These are phyloP conservation scores for Catharanthus roseus DNA, from an alignment of 257 asterid genomes.

Conservation along the genomic window DNA sequence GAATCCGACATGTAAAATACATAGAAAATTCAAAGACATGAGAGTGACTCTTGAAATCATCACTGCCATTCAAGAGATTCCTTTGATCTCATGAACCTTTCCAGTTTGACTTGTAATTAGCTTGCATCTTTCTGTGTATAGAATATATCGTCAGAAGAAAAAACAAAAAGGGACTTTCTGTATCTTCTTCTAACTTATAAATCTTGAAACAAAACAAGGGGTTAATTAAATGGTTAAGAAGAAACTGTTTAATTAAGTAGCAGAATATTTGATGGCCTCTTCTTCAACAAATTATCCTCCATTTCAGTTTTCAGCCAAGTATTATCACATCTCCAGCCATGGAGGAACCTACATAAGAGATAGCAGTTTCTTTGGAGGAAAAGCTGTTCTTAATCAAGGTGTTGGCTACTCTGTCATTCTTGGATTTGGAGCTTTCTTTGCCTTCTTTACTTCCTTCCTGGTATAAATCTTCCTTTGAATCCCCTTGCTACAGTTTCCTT, in stretches of 20 bases:
- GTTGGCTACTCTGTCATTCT: conserved; percentile 87
- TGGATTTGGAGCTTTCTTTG: conserved; percentile 91
- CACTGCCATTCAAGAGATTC: conserved; percentile 31
- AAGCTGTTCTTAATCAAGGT: conserved; percentile 72
- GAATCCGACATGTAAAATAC: neutral
- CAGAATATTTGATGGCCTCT: conserved; percentile 39
- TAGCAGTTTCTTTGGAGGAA: conserved; percentile 71
- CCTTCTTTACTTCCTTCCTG: conserved; percentile 77
- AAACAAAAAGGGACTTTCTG: conserved; percentile 9
- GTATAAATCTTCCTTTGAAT: too few relatives aligned
- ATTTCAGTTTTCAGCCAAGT: conserved; percentile 60
- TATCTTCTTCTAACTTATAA: conserved; percentile 3
- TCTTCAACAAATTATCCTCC: conserved; percentile 55
- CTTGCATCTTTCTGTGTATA: neutral
- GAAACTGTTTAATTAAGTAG: neutral
- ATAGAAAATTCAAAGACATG: conserved; percentile 18
- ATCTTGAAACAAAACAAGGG: neutral
- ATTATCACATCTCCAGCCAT: conserved; percentile 33
- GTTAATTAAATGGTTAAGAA: neutral
- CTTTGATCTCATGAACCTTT: conserved; percentile 19
- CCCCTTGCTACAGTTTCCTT: neutral
- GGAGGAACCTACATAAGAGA: conserved; percentile 63
- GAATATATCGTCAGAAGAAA: conserved; percentile 29
- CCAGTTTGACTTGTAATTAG: conserved; percentile 34
- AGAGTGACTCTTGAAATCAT: conserved; percentile 29